Evolutionary conservation across 2,329 filamentous ascomycete genomes (phyloP), one percentile per base, ranked within the genome.

Genomic region (Pseudonectria foliicola): DNA sequence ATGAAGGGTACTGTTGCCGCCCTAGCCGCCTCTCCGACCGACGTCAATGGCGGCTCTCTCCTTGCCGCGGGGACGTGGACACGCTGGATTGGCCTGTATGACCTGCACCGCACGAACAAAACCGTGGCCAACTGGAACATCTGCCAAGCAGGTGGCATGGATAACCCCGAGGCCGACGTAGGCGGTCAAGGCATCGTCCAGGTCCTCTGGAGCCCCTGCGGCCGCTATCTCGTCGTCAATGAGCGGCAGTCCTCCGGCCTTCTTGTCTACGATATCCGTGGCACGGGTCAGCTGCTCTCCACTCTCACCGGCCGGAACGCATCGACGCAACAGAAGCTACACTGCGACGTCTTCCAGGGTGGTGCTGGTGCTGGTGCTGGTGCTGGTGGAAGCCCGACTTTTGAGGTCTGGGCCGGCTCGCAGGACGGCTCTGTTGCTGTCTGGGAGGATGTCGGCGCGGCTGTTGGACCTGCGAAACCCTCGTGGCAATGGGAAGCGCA

Each of bases 41-140:
- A 59, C 25, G 50, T 51, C 13, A 50, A 54, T 16, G 54, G 51
- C 3, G 45, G 48, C 6, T 53, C 56, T 21, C 55, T 80, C 18
- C 43, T 80, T 24, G 77, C 76, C 0, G 77, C 77, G 1, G 78
- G 77, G 7, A 81, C 77, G 0, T 77, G 77, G 72, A 80, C 73
- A 1, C 64, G 77, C 2, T 77, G 72, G 66, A 56, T 81, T 35
- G 76, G 76, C 0, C 55, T 82, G 6, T 82, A 81, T 52, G 77
- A 82, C 52, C 59, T 77, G n/a, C 57, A 63, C 8, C 70, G 74
- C 3, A 59, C 70, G 2, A 71, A 73, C 32, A 59, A 67, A 11
- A 71, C 71, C 21, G 66, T 75, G 7, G 70, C 75, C 2, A 75
- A 73, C 24, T 82, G 77, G 77, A 62, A 64, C 35, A 62, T 87